Evolutionary conservation across 164 flowering plant species (phyloP), one percentile per base, ranked within the genome.

Genomic region (Magnolia sinica): DNA sequence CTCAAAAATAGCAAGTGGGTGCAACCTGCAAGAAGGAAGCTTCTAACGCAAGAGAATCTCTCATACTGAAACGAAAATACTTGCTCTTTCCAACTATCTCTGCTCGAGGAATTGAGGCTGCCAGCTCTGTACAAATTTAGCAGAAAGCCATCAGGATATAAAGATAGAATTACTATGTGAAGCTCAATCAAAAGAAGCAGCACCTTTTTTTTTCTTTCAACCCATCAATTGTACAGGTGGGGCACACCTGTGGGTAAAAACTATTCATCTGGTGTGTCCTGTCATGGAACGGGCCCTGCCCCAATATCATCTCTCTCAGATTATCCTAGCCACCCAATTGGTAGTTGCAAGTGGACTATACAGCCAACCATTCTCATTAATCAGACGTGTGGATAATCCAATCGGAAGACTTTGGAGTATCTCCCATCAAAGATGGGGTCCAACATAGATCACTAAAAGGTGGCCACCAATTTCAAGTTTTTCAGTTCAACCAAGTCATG

Each of bases 11-110:
- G 24, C 4, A 31, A 70, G 19, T 23, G 27, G 24, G 37, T 59
- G 45, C n/a, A 27, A 93, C 99, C 99, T 95, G 96, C 87, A 96
- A 87, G 83, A 96, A 96, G 69, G 97, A 88, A 61, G 98, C 97
- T 87, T 96, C 99, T 68, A 96, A 86, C 37, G 99, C 98, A 72
- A 93, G 91, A 77, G 99, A 96, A 81, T 96, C 99, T 78, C 99
- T 88, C 96, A 89, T 91, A 72, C 99, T 90, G 80, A 94, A 96
- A 27, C 98, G 89, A 83, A 94, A 94, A 83, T 89, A 94, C 67
- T 96, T 95, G 74, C 98, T 75, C 87, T 96, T 96, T 23, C 95
- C 99, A 22, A 96, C 95, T 68, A 93, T 86, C 78, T 91, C 98
- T 0, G 91, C 80, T 63, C 81, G 86, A 80, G 99, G 99, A 51